A percentile compares a stretch with the other conserved stretches of the same genome.
These are phyloP conservation scores for Aciculosporium take DNA, from an alignment of 2,329 filamentous ascomycete genomes.

Conservation along the genomic window DNA sequence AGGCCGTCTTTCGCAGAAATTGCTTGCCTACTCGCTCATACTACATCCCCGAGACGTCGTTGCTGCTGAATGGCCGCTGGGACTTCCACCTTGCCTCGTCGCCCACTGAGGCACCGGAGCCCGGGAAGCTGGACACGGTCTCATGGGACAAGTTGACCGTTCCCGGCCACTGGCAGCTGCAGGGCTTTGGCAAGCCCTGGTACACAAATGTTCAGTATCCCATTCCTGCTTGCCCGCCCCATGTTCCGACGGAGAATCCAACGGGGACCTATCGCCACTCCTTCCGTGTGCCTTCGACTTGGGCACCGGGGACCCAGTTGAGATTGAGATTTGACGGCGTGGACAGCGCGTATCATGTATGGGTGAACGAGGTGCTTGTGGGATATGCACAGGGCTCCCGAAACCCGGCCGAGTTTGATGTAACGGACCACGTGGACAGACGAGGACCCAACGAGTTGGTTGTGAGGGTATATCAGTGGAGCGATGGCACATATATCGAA, in stretches of 20 bases:
- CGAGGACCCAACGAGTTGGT: conserved; percentile 36
- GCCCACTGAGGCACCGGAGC: conserved; percentile 31
- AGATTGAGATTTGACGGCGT: conserved; percentile 55
- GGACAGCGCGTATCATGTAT: conserved; percentile 54
- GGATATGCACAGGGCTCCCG: conserved; percentile 56
- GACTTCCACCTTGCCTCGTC: conserved; percentile 36
- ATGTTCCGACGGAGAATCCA: conserved; percentile 45
- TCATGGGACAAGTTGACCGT: conserved; percentile 34
- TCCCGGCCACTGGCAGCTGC: conserved; percentile 53
- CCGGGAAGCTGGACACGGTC: conserved; percentile 11
- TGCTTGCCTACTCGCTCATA: conserved; percentile 38
- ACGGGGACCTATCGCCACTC: conserved; percentile 44
- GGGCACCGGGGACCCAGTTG: conserved; percentile 31
- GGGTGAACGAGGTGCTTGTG: conserved; percentile 45
- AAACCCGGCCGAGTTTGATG: conserved; percentile 54
- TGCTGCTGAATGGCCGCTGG: conserved; percentile 42
- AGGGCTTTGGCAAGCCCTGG: conserved; percentile 49
- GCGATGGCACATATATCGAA: conserved; percentile 52
- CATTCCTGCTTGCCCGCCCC: conserved; percentile 49
- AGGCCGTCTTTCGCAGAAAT: conserved; percentile 37
- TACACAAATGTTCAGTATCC: conserved; percentile 54
- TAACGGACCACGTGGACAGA: conserved; percentile 33
- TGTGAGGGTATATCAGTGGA: conserved; percentile 54
- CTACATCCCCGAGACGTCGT: conserved; percentile 33
- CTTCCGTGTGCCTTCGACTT: conserved; percentile 36